Evolutionary conservation across 2,329 filamentous ascomycete species (phyloP).

Genomic region (Graphium sp.): DNA sequence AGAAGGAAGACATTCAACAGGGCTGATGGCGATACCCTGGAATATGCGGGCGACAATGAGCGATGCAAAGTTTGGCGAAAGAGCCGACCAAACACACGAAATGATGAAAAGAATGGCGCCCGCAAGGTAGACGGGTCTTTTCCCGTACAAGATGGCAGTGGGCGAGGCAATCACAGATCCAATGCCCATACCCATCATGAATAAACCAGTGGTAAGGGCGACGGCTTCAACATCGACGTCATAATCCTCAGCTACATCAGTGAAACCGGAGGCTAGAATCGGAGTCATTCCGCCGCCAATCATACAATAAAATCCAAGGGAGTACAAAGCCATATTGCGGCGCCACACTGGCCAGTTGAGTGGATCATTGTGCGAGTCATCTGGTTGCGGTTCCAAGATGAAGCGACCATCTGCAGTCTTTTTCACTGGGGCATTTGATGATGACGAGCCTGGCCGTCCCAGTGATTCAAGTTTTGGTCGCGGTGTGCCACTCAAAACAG

Average conservation of each 20-base stretch:
- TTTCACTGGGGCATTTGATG: conserved; percentile 26
- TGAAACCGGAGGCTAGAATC: conserved; percentile 77
- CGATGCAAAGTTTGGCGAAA: conserved; percentile 66
- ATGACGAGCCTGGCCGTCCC: background rate
- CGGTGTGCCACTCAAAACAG: too few species aligned
- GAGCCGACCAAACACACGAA: conserved; percentile 69
- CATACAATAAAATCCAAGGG: conserved; percentile 83
- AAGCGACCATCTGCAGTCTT: conserved; percentile 67
- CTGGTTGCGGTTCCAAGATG: conserved; percentile 80
- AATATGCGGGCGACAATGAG: conserved; percentile 70
- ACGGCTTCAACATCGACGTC: conserved; percentile 54
- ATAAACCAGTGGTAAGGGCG: conserved; percentile 76
- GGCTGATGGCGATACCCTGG: conserved; percentile 75
- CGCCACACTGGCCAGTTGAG: conserved; percentile 81
- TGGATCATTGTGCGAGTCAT: conserved; percentile 80
- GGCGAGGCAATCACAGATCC: conserved; percentile 75
- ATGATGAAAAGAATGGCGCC: conserved; percentile 62
- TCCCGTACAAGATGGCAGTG: conserved; percentile 80
- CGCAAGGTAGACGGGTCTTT: conserved; percentile 74
- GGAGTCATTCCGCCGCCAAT: conserved; percentile 87
- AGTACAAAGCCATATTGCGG: conserved; percentile 63
- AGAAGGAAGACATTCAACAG: conserved; percentile 81
- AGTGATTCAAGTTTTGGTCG: too few species aligned
- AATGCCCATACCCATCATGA: conserved; percentile 83
- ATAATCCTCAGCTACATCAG: conserved; percentile 52